A percentile compares a stretch with the other conserved stretches of the same genome.
Conservation (phyloP, 2,329 filamentous ascomycete species). For the Cylindrodendrum hubeiense region DNA sequence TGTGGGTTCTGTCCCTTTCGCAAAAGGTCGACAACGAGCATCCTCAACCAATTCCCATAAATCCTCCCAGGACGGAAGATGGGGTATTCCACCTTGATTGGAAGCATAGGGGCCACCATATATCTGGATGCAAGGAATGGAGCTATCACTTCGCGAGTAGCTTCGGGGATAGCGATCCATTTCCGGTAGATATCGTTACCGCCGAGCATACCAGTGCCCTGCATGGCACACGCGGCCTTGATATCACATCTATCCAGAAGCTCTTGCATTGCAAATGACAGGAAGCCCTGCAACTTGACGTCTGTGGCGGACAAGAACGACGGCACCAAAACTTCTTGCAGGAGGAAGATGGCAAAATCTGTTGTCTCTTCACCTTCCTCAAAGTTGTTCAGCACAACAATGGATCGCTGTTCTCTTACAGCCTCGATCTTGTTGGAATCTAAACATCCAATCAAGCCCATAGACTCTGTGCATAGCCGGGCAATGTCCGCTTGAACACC, state of each 20-base stretch:
- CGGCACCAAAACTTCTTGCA: constrained; percentile 90
- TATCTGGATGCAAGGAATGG: constrained; percentile 92
- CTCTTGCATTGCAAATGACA: constrained; percentile 96
- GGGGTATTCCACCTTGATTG: constrained; percentile 76
- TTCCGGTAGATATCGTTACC: constrained; percentile 74
- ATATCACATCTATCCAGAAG: constrained; percentile 84
- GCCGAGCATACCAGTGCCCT: constrained; percentile 56
- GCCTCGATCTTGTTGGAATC: constrained; percentile 92
- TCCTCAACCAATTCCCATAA: constrained; percentile 86
- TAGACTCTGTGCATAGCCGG: constrained; percentile 80
- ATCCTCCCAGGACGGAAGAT: constrained; percentile 77
- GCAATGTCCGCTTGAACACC: constrained; percentile 75
- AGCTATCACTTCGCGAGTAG: constrained; percentile 82
- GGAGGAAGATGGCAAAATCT: constrained; percentile 86
- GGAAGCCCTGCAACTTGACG: constrained; percentile 86
- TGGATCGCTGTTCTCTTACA: constrained; percentile 81
- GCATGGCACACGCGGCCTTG: constrained; percentile 64
- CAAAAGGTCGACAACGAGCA: constrained; percentile 85
- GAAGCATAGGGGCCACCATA: constrained; percentile 72
- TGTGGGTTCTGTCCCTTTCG: constrained; percentile 81
- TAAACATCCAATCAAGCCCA: constrained; percentile 91
- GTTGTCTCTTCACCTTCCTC: constrained; percentile 80
- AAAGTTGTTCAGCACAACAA: constrained; percentile 91
- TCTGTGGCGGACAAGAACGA: constrained; percentile 93
- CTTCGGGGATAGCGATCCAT: constrained; percentile 84